Percentiles rank a stretch among this genome's conserved stretches.
Evolutionary conservation across 2,329 filamentous ascomycete species (phyloP).

Genomic region (Akanthomyces uredinophilus): DNA sequence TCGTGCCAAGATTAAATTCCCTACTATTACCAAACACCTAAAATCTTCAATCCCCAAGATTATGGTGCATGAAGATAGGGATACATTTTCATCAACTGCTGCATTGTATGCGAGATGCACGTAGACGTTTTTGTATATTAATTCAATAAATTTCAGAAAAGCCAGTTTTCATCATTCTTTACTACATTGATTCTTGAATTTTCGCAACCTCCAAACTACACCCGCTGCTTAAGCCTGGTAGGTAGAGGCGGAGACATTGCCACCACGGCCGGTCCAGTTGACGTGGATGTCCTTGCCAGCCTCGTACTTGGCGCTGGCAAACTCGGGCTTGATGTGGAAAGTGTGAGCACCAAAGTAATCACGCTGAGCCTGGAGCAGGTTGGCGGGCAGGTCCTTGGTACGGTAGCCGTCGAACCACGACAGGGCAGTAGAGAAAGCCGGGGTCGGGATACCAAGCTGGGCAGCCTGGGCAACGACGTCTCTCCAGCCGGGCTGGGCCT

Average conservation of each 20-base stretch:
- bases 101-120: background rate
- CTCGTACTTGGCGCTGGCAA: constrained; percentile 72
- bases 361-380: constrained; percentile 96
- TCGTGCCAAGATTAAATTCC: constrained; percentile 50
- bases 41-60: constrained; percentile 35
- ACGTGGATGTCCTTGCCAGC: constrained; percentile 89
- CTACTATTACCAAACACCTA: constrained; percentile 56
- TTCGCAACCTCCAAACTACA: background rate
- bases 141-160: constrained; percentile 4
- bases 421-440: constrained; percentile 92
- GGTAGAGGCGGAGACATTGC: constrained; percentile 93
- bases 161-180: constrained; percentile 11
- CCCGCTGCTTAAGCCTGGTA: constrained; percentile 77
- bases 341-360: constrained; percentile 98
- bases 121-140: constrained; percentile 8
- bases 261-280: constrained; percentile 99
- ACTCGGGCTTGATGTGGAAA: constrained; percentile 81
- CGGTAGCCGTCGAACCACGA: constrained; percentile 99
- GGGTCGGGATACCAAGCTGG: constrained; percentile 90
- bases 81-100: constrained; percentile 33
- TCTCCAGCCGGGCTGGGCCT: constrained; percentile 88
- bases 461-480: constrained; percentile 87
- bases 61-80: constrained; percentile 53
- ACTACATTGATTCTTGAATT: background rate
- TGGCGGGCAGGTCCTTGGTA: constrained; percentile 93